These are phyloP conservation scores for Cercospora zeina DNA, from an alignment of 2,329 filamentous ascomycete species.

Conservation along the genomic window DNA sequence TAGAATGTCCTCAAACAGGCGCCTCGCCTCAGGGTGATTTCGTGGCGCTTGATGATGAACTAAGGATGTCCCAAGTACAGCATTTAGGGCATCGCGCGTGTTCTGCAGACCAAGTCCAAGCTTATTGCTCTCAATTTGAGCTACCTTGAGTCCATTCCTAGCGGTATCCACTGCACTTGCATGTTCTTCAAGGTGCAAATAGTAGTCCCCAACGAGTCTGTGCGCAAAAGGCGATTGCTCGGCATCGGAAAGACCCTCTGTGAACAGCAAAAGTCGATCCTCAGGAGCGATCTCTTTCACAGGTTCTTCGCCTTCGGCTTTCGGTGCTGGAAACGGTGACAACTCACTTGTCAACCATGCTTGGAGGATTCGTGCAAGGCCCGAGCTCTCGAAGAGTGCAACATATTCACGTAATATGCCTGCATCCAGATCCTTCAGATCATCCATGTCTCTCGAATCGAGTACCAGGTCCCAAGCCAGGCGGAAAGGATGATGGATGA, in stretches of 20 bases:
- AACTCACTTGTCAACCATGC: constrained; percentile 80
- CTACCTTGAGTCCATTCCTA: constrained; percentile 67
- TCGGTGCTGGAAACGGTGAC: constrained; percentile 73
- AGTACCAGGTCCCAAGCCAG: constrained; percentile 89
- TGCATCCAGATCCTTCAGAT: constrained; percentile 73
- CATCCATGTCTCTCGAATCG: constrained; percentile 81
- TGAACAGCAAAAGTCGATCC: constrained; percentile 79
- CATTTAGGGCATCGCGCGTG: constrained; percentile 70
- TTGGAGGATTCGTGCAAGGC: constrained; percentile 76
- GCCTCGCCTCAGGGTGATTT: constrained; percentile 83
- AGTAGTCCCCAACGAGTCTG: constrained; percentile 79
- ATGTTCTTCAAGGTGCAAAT: constrained; percentile 80
- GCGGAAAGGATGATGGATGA: constrained; percentile 87
- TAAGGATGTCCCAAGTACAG: constrained; percentile 80
- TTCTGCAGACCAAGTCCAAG: constrained; percentile 70
- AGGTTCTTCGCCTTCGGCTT: constrained; percentile 48
- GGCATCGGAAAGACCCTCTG: constrained; percentile 53
- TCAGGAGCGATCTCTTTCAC: constrained; percentile 67
- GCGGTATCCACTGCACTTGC: constrained; percentile 77
- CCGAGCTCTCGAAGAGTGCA: constrained; percentile 77
- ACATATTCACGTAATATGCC: constrained; percentile 78
- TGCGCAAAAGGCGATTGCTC: constrained; percentile 76
- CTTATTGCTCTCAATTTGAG: constrained; percentile 61
- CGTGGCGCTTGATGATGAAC: constrained; percentile 88
- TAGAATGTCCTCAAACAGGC: constrained; percentile 80